A percentile compares a stretch with the other conserved stretches of the same genome.
phyloP scores from a whole-genome alignment of 306 rosid species.

The Luffa aegyptiaca region DNA sequence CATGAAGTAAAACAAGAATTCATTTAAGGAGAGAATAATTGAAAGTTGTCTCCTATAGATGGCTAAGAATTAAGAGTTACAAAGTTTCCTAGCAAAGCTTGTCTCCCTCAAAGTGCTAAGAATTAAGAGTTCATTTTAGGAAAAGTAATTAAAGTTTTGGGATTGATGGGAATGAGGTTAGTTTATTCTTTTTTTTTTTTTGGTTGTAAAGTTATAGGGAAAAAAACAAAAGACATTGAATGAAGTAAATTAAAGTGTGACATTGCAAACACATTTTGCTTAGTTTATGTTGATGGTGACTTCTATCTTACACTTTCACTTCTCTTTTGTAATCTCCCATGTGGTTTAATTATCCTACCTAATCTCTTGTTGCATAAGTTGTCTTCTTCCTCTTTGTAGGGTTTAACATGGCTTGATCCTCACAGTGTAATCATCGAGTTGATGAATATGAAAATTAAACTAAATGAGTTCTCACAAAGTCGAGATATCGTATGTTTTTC shows the following conservation, averaged over 20 bases:
- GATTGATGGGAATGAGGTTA: not conserved
- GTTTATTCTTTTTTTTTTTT: not conserved
- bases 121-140: not conserved
- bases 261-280: not conserved
- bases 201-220: not conserved
- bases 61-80: not conserved
- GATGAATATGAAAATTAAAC: not conserved
- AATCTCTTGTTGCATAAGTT: not conserved
- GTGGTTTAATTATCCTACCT: not conserved
- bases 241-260: not conserved
- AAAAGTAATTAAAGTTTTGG: not conserved
- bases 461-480: not conserved
- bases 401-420: not conserved
- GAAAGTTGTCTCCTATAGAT: not conserved
- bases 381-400: not conserved
- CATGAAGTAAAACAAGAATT: not conserved
- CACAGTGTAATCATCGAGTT: not conserved
- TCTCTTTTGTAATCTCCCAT: not conserved
- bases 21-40: not conserved
- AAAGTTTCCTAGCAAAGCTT: not conserved
- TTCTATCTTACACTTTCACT: constrained; percentile 1
- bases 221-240: not conserved
- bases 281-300: not conserved
- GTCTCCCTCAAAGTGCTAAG: not conserved
- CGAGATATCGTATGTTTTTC: not conserved